Conservation (phyloP, 768 basidiomycete species). For the Panaeolus papilionaceus region DNA sequence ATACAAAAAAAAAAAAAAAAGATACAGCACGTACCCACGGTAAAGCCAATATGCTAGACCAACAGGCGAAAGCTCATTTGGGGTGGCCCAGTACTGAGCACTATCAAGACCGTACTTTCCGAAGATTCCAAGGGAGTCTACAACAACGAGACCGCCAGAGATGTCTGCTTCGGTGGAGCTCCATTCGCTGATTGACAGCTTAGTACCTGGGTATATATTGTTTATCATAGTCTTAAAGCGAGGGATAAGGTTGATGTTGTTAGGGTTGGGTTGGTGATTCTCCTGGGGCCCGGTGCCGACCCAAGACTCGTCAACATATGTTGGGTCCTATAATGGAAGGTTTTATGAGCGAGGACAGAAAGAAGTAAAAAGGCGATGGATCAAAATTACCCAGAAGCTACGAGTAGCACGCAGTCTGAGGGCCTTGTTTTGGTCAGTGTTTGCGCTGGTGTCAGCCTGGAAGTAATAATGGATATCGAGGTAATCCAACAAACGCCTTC, state of each 20-base stretch:
- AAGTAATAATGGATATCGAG: conserved; percentile 66
- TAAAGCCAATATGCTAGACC: conserved; percentile 63
- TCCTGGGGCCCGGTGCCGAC: conserved; percentile 45
- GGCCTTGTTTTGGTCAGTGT: conserved; percentile 56
- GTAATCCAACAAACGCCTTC: conserved; percentile 55
- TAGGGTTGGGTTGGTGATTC: conserved; percentile 55
- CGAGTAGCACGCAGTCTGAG: conserved; percentile 55
- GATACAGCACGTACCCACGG: conserved; percentile 45
- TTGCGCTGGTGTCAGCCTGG: conserved; percentile 55
- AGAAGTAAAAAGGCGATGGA: not conserved
- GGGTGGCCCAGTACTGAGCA: conserved; percentile 60
- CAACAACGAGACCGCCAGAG: conserved; percentile 58
- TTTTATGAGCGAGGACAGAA: not conserved
- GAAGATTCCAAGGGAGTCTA: conserved; percentile 58
- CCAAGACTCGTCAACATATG: conserved; percentile 63
- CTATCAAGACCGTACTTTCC: conserved; percentile 53
- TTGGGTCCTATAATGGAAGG: conserved; percentile 40
- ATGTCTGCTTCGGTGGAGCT: conserved; percentile 56
- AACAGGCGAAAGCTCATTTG: conserved; percentile 51
- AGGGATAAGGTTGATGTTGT: conserved; percentile 50
- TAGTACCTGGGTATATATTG: conserved; percentile 57
- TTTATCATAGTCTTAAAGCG: conserved; percentile 56
- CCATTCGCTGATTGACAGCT: conserved; percentile 60
- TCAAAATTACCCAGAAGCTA: conserved; percentile 50
- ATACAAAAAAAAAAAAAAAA: not conserved